Percentiles rank a stretch among this genome's conserved stretches.
Evolutionary conservation across 176 grass and related monocot genomes (phyloP).

Genomic region (Saccharum spontaneum): DNA sequence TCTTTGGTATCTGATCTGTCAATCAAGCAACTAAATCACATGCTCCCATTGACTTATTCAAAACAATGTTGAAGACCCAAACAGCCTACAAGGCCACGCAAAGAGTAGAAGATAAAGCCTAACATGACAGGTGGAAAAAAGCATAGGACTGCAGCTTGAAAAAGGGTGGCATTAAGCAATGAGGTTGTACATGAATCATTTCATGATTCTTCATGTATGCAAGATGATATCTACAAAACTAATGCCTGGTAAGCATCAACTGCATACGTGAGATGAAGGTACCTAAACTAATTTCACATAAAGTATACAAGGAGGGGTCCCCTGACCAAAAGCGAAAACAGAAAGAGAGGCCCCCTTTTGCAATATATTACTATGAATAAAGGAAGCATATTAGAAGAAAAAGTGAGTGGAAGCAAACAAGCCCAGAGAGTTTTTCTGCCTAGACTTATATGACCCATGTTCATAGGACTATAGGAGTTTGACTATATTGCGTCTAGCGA

Average conservation of each 20-base stretch:
- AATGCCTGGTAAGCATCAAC: too few relatives aligned
- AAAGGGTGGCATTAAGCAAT: too few relatives aligned
- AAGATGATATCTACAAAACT: too few relatives aligned
- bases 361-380: slow-evolving; percentile 2
- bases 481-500: too few relatives aligned
- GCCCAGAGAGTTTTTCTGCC: too few relatives aligned
- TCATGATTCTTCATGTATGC: too few relatives aligned
- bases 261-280: neutral
- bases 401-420: neutral
- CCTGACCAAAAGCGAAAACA: neutral
- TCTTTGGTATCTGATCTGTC: neutral
- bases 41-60: neutral
- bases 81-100: neutral
- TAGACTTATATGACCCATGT: too few relatives aligned
- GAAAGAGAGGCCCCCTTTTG: neutral
- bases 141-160: too few relatives aligned
- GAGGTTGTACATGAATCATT: too few relatives aligned
- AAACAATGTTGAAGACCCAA: neutral
- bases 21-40: neutral
- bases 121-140: neutral
- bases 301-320: neutral
- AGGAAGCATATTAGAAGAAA: neutral
- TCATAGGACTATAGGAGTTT: too few relatives aligned
- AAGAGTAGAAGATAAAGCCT: neutral
- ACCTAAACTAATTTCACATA: neutral